A percentile compares a stretch with the other conserved stretches of the same genome.
Evolutionary conservation across 2,329 filamentous ascomycete species (phyloP).

Genomic region (Cytospora schulzeri): DNA sequence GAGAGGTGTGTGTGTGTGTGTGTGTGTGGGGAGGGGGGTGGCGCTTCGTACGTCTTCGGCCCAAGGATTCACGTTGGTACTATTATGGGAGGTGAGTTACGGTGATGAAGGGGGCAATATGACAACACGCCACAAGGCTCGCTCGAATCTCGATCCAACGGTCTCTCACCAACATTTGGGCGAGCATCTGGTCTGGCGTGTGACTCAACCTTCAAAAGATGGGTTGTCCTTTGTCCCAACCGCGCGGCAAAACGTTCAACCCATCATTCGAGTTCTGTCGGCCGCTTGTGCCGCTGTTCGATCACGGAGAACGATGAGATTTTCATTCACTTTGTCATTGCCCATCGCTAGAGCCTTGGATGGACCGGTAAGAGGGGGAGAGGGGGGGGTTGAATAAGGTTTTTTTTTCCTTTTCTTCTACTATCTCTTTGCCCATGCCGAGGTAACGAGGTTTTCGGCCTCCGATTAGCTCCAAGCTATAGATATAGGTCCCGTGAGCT

Average conservation of each 20-base stretch:
- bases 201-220: slow-evolving; percentile 20
- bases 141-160: neutral
- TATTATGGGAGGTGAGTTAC: too few species aligned
- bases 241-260: slow-evolving; percentile 15
- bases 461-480: slow-evolving; percentile 5
- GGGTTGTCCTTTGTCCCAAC: slow-evolving; percentile 2
- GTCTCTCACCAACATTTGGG: neutral
- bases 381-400: neutral
- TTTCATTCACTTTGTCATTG: slow-evolving; percentile 5
- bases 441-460: neutral
- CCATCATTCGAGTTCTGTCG: neutral
- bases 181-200: neutral
- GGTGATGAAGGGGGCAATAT: neutral
- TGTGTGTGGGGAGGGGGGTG: too few species aligned
- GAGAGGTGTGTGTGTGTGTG: too few species aligned
- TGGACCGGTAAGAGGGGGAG: neutral
- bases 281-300: slow-evolving; percentile 17
- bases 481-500: slow-evolving; percentile 7
- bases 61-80: too few species aligned
- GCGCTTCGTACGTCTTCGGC: too few species aligned
- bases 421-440: neutral
- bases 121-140: slow-evolving; percentile 12
- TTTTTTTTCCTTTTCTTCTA: neutral
- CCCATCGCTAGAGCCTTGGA: neutral
- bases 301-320: slow-evolving; percentile 4